A percentile compares a stretch with the other conserved stretches of the same genome.
phyloP scores from a whole-genome alignment of 306 rosid genomes.

The Trifolium dubium region DNA sequence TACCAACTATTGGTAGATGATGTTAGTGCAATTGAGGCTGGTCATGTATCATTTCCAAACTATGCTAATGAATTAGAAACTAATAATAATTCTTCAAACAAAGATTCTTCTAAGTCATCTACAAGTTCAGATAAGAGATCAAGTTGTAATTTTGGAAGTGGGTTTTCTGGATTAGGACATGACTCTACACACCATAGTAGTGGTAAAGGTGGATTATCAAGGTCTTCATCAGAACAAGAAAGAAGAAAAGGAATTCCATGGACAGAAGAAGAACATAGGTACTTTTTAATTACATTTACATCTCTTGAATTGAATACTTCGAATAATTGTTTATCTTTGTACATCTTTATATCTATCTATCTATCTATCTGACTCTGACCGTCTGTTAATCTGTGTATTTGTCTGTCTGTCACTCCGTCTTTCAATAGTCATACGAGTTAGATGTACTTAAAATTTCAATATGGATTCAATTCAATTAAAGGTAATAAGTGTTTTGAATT shows the following conservation, averaged over 20 bases:
- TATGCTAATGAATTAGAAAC: constrained; percentile 58
- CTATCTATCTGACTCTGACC: not conserved
- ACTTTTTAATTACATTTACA: constrained; percentile 34
- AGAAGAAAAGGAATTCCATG: constrained; percentile 95
- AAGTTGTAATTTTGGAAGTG: constrained; percentile 65
- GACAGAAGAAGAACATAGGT: constrained; percentile 99
- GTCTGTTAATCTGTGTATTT: not conserved
- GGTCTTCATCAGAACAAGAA: constrained; percentile 81
- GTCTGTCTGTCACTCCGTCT: not conserved
- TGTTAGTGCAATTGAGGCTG: constrained; percentile 77
- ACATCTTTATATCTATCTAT: not conserved
- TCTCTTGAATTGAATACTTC: not conserved
- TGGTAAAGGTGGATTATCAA: constrained; percentile 78
- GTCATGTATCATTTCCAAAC: constrained; percentile 67
- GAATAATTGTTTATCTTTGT: not conserved
- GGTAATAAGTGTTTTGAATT: not conserved
- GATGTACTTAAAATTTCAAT: not conserved
- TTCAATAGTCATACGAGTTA: constrained; percentile 4
- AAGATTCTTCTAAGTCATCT: constrained; percentile 59
- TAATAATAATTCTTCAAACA: constrained; percentile 48
- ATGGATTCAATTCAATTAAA: constrained; percentile 1
- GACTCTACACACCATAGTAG: constrained; percentile 60
- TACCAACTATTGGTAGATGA: constrained; percentile 75
- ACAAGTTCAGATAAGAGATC: constrained; percentile 71
- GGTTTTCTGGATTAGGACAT: constrained; percentile 66